Evolutionary conservation across 2,329 filamentous ascomycete species (phyloP).

Genomic region (Ilyonectria robusta): DNA sequence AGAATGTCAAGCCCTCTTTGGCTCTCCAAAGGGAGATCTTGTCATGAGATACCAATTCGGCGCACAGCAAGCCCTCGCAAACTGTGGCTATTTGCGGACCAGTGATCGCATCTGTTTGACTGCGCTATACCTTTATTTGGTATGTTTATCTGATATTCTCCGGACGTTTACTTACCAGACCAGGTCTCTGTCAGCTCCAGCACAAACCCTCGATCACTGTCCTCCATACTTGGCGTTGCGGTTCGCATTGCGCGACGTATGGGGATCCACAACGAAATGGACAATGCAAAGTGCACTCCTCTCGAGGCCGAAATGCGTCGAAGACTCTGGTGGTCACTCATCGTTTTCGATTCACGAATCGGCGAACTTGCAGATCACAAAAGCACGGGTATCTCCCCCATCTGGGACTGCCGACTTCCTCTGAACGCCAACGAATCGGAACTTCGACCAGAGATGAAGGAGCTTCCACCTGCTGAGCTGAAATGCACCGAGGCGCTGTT

Average conservation of each 20-base stretch:
- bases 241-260: conserved; percentile 71
- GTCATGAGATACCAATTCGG: conserved; percentile 61
- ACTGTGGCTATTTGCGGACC: conserved; percentile 64
- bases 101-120: conserved; percentile 68
- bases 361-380: conserved; percentile 63
- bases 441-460: conserved; percentile 58
- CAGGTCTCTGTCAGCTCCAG: conserved; percentile 63
- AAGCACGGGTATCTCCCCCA: conserved; percentile 48
- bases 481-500: conserved; percentile 61
- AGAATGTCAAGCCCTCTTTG: conserved; percentile 60
- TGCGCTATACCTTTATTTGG: conserved; percentile 70
- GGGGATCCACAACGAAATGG: conserved; percentile 66
- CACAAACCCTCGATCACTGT: conserved; percentile 65
- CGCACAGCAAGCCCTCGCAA: conserved; percentile 67
- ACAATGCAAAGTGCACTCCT: conserved; percentile 37
- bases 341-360: conserved; percentile 70
- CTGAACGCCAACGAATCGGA: conserved; percentile 63
- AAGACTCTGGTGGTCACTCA: conserved; percentile 73
- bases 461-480: conserved; percentile 44
- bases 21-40: conserved; percentile 57
- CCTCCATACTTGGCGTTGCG: conserved; percentile 66
- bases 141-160: conserved; percentile 48
- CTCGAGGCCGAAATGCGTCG: conserved; percentile 73
- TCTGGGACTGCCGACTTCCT: conserved; percentile 60
- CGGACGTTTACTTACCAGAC: background rate